A percentile compares a stretch with the other conserved stretches of the same genome.
phyloP scores from a whole-genome alignment of 1,284 basidiomycete species.

The Ustilago loliicola region DNA sequence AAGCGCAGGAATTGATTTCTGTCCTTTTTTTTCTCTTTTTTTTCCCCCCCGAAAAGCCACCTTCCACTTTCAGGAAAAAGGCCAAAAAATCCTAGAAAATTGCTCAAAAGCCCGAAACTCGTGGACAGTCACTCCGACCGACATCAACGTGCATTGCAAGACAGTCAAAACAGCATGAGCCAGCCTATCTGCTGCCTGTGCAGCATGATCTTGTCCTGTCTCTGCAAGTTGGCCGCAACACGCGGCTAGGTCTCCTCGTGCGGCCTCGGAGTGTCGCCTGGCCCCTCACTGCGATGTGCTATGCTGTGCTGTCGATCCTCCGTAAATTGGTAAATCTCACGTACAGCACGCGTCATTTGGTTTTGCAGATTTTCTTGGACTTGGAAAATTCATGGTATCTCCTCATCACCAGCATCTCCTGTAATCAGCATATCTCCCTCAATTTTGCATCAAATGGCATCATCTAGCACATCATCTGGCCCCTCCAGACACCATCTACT shows the following conservation, averaged over 20 bases:
- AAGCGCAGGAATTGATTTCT: neutral
- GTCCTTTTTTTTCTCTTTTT: neutral
- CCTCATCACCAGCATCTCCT: too few relatives aligned
- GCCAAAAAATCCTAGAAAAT: neutral
- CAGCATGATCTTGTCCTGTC: neutral
- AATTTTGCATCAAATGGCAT: too few relatives aligned
- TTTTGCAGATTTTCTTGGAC: too few relatives aligned
- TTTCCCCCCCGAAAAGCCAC: neutral
- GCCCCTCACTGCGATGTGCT: neutral
- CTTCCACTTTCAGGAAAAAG: neutral
- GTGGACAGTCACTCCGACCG: constrained; percentile 1
- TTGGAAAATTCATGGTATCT: too few relatives aligned
- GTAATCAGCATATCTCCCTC: too few relatives aligned
- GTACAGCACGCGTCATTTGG: too few relatives aligned
- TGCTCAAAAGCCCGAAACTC: neutral
- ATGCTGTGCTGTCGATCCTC: constrained; percentile 6
- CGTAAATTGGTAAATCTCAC: constrained; percentile 2
- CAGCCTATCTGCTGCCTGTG: neutral
- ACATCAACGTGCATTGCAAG: neutral
- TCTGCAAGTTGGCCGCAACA: neutral
- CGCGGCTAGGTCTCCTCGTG: neutral
- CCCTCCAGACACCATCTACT: too few relatives aligned
- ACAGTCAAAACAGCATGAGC: constrained; percentile 1
- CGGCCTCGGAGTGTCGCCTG: neutral
- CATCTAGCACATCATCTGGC: too few relatives aligned